Evolutionary conservation across 805 yeast genomes (phyloP).

Genomic region (Nakazawaea wickerhamii): DNA sequence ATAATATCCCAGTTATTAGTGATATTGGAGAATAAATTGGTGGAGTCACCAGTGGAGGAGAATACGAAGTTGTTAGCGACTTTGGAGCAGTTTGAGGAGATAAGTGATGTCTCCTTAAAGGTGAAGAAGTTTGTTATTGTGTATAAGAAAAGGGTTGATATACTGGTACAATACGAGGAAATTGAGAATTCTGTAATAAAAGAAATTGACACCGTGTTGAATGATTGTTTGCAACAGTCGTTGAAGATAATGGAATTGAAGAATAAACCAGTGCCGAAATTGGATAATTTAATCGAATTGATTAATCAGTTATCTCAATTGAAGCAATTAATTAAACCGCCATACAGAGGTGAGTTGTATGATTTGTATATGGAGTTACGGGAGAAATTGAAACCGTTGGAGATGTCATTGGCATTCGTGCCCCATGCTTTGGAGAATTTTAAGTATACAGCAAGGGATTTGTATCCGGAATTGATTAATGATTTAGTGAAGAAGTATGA

Average conservation of each 20-base stretch:
- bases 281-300: slow-evolving; percentile 19
- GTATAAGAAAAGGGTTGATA: slow-evolving; percentile 30
- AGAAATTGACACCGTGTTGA: slow-evolving; percentile 35
- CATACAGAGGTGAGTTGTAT: slow-evolving; percentile 33
- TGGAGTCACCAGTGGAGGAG: slow-evolving; percentile 11
- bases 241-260: slow-evolving; percentile 32
- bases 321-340: slow-evolving; percentile 31
- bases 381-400: slow-evolving; percentile 42
- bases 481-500: slow-evolving; percentile 34
- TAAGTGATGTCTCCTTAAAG: slow-evolving; percentile 24
- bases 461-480: slow-evolving; percentile 27
- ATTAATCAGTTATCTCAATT: no score
- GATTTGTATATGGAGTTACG: slow-evolving; percentile 37
- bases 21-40: slow-evolving; percentile 26
- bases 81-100: slow-evolving; percentile 27
- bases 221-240: slow-evolving; percentile 29
- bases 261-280: slow-evolving; percentile 32
- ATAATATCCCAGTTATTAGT: slow-evolving; percentile 30
- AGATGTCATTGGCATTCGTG: slow-evolving; percentile 45
- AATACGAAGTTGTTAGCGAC: slow-evolving; percentile 15
- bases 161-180: slow-evolving; percentile 39
- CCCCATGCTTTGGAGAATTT: slow-evolving; percentile 45
- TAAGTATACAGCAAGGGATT: slow-evolving; percentile 23
- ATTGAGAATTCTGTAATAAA: slow-evolving; percentile 35
- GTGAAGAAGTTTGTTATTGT: slow-evolving; percentile 24